Evolutionary conservation across 106 monocot genomes (phyloP).

Genomic region (Dioscorea zingiberensis): DNA sequence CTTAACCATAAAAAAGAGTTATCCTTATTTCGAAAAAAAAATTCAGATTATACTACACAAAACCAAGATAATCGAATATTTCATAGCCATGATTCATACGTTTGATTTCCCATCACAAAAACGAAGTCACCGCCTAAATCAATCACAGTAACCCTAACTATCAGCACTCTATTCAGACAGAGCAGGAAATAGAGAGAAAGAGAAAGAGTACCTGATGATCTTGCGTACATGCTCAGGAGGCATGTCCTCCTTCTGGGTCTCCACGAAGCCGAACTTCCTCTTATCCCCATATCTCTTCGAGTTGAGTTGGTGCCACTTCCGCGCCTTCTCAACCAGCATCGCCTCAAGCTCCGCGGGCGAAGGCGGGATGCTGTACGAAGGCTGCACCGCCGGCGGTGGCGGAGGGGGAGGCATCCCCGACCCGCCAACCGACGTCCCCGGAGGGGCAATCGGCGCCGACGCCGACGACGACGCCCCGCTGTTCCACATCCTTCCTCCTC

Average conservation of each 20-base stretch:
- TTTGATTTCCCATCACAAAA: no score
- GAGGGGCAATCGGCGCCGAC: conserved; percentile 31
- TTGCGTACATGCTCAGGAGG: conserved; percentile 98
- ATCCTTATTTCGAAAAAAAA: no score
- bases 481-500: no score
- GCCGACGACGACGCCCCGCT: conserved; percentile 13
- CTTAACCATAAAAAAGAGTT: no score
- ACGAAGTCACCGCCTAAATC: no score
- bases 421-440: conserved; percentile 13
- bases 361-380: conserved; percentile 69
- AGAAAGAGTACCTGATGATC: conserved; percentile 76
- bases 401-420: conserved; percentile 24
- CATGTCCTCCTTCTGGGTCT: conserved; percentile 69
- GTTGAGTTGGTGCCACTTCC: conserved; percentile 99
- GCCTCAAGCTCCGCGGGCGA: conserved; percentile 81
- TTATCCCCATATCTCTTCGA: conserved; percentile 93
- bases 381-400: conserved; percentile 50
- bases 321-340: conserved; percentile 86
- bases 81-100: no score
- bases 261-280: conserved; percentile 62
- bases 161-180: no score
- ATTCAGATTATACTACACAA: no score
- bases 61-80: no score
- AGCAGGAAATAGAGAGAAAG: not conserved
- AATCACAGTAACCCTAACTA: no score